Evolutionary conservation across 129 eudicot species (phyloP).

Genomic region (Saussurea involucrata): DNA sequence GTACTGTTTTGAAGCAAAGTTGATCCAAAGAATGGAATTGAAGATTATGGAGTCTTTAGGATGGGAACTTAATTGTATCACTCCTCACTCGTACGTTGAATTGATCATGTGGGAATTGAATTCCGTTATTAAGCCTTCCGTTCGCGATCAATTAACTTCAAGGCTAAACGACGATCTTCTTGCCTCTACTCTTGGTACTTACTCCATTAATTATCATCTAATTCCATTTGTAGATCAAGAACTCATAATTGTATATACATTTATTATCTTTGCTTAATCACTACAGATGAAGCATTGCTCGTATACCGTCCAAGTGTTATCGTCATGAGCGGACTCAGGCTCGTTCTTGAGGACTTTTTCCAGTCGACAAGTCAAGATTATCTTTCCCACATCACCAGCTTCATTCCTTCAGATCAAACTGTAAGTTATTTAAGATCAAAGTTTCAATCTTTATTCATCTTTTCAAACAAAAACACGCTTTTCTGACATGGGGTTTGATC

Average conservation of each 20-base stretch:
- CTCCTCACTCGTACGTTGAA: conserved; percentile 49
- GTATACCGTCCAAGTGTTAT: conserved; percentile 49
- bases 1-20: conserved; percentile 33
- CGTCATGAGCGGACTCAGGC: conserved; percentile 41
- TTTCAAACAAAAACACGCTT: neutral
- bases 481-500: neutral
- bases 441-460: neutral
- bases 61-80: conserved; percentile 52
- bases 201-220: neutral
- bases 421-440: conserved; percentile 16
- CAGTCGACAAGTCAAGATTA: conserved; percentile 3
- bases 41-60: conserved; percentile 37
- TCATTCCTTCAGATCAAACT: conserved; percentile 44
- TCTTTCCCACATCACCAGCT: conserved; percentile 24
- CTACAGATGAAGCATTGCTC: conserved; percentile 40
- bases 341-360: conserved; percentile 26
- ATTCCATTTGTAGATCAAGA: neutral
- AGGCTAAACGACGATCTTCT: conserved; percentile 38
- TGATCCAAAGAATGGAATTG: conserved; percentile 62
- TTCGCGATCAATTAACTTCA: conserved; percentile 15
- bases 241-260: neutral
- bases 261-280: neutral
- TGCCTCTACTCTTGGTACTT: conserved; percentile 41
- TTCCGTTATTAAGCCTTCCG: conserved; percentile 5
- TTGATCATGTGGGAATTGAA: conserved; percentile 34